Evolutionary conservation across 176 grass and related monocot genomes (phyloP).

Genomic region (Otatea glauca): DNA sequence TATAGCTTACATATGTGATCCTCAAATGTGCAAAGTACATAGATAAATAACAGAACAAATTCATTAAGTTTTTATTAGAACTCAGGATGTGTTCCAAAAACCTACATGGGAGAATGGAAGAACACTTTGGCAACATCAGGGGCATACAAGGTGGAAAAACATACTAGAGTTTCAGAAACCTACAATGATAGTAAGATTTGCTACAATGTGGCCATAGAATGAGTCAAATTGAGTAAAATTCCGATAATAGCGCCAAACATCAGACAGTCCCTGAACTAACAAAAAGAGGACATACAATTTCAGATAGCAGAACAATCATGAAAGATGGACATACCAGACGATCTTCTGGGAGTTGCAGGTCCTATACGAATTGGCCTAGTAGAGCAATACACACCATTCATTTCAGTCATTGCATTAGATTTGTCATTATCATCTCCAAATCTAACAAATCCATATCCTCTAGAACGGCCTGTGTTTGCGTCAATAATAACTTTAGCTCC

Average conservation of each 20-base stretch:
- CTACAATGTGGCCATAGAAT: background rate
- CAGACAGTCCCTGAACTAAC: background rate
- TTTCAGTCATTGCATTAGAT: constrained; percentile 62
- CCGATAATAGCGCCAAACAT: background rate
- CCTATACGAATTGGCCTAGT: constrained; percentile 65
- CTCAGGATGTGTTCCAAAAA: background rate
- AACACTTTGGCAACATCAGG: background rate
- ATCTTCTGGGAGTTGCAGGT: constrained; percentile 69
- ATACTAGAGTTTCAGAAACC: background rate
- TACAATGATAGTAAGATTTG: background rate
- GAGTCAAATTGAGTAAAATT: constrained; percentile 2
- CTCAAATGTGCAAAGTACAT: background rate
- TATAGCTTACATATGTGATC: background rate
- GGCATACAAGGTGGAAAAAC: constrained; percentile 1
- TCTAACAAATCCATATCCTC: constrained; percentile 76
- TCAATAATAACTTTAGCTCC: constrained; percentile 77
- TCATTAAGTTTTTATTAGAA: background rate
- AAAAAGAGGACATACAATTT: background rate
- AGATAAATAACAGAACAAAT: constrained; percentile 10
- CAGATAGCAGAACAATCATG: background rate
- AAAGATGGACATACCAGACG: constrained; percentile 55
- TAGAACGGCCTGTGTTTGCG: constrained; percentile 70
- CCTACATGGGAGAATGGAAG: background rate
- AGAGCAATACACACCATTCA: constrained; percentile 74
- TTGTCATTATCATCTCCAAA: constrained; percentile 67